These are phyloP conservation scores for Leishmania braziliensis DNA, from an alignment of 208 protist genomes.

Conservation along the genomic window DNA sequence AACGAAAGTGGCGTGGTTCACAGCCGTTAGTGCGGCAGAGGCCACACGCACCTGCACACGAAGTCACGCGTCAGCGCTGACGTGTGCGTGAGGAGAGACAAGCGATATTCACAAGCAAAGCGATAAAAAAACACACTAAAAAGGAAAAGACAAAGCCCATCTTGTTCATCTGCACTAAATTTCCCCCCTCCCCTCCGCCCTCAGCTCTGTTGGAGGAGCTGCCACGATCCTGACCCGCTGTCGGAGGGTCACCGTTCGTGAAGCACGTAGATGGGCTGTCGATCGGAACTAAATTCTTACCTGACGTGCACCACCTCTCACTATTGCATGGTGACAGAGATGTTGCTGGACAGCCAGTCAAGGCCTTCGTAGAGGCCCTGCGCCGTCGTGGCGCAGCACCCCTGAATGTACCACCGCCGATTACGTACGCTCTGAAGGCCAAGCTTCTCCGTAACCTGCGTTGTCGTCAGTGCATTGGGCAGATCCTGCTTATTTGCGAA, in stretches of 20 bases:
- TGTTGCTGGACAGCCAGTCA: constrained; percentile 90
- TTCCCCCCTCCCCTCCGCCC: too few relatives aligned
- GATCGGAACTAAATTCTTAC: not conserved
- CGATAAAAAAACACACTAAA: not conserved
- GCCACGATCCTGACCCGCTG: too few relatives aligned
- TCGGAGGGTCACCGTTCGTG: too few relatives aligned
- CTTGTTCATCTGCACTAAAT: not conserved
- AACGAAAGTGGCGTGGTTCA: not conserved
- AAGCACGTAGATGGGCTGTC: not conserved
- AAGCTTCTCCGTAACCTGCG: constrained; percentile 97
- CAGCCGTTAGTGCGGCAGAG: too few relatives aligned
- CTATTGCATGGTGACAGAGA: constrained; percentile 19
- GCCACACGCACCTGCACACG: too few relatives aligned
- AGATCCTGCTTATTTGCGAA: constrained; percentile 99
- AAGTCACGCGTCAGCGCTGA: not conserved
- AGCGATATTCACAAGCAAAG: not conserved
- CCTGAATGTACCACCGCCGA: constrained; percentile 94
- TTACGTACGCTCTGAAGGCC: constrained; percentile 93
- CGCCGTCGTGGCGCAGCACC: constrained; percentile 91
- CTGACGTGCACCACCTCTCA: not conserved
- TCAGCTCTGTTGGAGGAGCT: not conserved
- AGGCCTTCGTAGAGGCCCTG: constrained; percentile 94
- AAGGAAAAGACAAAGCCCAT: not conserved
- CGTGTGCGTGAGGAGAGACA: not conserved
- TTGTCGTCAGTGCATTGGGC: constrained; percentile 96